Percentiles rank a stretch among this genome's conserved stretches.
These are phyloP conservation scores for Cladochytrium replicatum DNA, from an alignment of 192 early-diverging fungal genomes.

Conservation along the genomic window DNA sequence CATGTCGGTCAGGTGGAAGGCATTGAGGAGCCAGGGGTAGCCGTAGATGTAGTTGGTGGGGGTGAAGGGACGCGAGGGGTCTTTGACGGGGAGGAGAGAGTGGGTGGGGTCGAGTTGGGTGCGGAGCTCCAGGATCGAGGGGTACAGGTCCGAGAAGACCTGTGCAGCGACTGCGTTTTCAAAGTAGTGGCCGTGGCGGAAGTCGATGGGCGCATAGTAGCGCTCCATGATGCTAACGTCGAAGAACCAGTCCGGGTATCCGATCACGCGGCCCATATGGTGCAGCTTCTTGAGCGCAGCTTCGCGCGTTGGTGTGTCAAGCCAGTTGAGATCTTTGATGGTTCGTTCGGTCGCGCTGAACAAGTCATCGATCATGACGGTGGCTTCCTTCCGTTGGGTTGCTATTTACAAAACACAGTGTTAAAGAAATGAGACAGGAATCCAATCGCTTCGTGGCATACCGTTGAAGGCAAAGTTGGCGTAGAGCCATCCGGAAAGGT, in stretches of 20 bases:
- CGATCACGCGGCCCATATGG: constrained; percentile 49
- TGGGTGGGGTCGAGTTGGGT: background rate
- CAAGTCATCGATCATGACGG: constrained; percentile 26
- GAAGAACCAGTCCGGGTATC: constrained; percentile 49
- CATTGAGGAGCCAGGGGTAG: constrained; percentile 33
- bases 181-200: constrained; percentile 42
- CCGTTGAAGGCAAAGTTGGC: constrained; percentile 37
- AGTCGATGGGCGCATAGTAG: constrained; percentile 41
- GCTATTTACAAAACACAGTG: constrained; percentile 6
- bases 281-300: constrained; percentile 50
- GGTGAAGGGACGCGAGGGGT: constrained; percentile 3
- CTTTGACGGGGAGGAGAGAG: constrained; percentile 11
- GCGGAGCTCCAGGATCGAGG: constrained; percentile 20
- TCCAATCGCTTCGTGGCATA: constrained; percentile 7
- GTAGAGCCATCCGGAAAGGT: constrained; percentile 30
- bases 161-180: constrained; percentile 45
- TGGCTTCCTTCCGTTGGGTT: constrained; percentile 27
- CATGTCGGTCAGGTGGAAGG: constrained; percentile 22
- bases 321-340: constrained; percentile 40
- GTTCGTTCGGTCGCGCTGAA: constrained; percentile 28
- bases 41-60: constrained; percentile 27
- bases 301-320: constrained; percentile 40
- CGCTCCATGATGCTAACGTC: constrained; percentile 40
- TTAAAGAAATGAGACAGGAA: constrained; percentile 1
- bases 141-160: constrained; percentile 26